phyloP scores from a whole-genome alignment of 2,329 filamentous ascomycete genomes.

The Cercospora sesami region DNA sequence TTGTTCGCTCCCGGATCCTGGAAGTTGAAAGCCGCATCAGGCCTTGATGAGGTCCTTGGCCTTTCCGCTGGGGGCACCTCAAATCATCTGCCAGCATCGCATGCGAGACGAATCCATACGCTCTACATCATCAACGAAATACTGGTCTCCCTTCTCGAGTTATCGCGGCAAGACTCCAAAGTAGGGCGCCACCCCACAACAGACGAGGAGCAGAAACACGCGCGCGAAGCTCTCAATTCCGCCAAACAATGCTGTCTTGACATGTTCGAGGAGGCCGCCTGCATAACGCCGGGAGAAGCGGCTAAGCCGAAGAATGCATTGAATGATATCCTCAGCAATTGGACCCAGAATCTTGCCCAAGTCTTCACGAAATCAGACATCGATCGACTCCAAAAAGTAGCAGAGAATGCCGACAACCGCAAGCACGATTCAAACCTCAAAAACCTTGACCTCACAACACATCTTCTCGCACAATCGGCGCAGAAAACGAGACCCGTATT shows the following conservation, averaged over 20 bases:
- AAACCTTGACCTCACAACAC: neutral
- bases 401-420: neutral
- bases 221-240: neutral
- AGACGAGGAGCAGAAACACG: neutral
- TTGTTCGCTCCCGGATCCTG: conserved; percentile 6
- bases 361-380: neutral
- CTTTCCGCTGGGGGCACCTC: neutral
- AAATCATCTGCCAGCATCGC: conserved; percentile 22
- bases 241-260: neutral
- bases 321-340: neutral
- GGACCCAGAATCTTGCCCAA: neutral
- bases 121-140: conserved; percentile 29
- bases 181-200: neutral
- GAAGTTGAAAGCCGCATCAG: neutral
- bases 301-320: neutral
- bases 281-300: neutral
- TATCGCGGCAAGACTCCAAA: neutral
- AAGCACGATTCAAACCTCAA: neutral
- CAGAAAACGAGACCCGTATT: neutral
- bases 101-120: conserved; percentile 28
- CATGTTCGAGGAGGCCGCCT: neutral
- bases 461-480: neutral
- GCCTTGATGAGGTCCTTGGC: conserved; percentile 10
- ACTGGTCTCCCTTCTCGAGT: conserved; percentile 11
- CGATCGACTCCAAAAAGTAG: neutral